Evolutionary conservation across 192 early-diverging fungal genomes (phyloP).

Genomic region (Neocallimastix lanati): DNA sequence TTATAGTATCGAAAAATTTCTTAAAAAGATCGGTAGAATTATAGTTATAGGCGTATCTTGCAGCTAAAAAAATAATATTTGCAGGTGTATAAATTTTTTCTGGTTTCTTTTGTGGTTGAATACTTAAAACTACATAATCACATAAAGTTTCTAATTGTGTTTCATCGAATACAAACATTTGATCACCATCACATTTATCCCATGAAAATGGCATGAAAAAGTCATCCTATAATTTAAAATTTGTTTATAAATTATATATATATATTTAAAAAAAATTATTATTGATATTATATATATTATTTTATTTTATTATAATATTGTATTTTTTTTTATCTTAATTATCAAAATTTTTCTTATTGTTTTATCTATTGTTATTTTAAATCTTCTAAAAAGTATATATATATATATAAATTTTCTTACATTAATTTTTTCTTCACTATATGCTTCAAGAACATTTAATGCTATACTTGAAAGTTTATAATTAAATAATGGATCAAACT

Average conservation of each 20-base stretch:
- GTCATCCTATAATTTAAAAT: too few relatives aligned
- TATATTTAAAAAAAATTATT: too few relatives aligned
- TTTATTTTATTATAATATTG: too few relatives aligned
- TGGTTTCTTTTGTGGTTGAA: constrained; percentile 8
- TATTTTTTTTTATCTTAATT: too few relatives aligned
- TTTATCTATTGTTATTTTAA: too few relatives aligned
- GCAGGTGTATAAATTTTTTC: constrained; percentile 29
- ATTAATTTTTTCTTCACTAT: not conserved
- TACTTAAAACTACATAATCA: constrained; percentile 24
- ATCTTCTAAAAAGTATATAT: too few relatives aligned
- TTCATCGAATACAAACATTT: constrained; percentile 90
- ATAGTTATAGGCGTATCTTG: constrained; percentile 74
- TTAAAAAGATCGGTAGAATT: constrained; percentile 52
- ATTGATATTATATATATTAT: too few relatives aligned
- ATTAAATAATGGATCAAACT: not conserved
- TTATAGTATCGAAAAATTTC: constrained; percentile 30
- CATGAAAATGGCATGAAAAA: constrained; percentile 15
- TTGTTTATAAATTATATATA: too few relatives aligned
- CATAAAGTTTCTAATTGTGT: constrained; percentile 41
- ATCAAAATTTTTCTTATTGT: too few relatives aligned
- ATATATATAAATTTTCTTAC: too few relatives aligned
- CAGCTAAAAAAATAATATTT: constrained; percentile 71
- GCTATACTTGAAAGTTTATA: not conserved
- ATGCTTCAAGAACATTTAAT: not conserved
- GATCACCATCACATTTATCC: constrained; percentile 62